Evolutionary conservation across 306 rosid genomes (phyloP).

Genomic region (Fagus crenata): DNA sequence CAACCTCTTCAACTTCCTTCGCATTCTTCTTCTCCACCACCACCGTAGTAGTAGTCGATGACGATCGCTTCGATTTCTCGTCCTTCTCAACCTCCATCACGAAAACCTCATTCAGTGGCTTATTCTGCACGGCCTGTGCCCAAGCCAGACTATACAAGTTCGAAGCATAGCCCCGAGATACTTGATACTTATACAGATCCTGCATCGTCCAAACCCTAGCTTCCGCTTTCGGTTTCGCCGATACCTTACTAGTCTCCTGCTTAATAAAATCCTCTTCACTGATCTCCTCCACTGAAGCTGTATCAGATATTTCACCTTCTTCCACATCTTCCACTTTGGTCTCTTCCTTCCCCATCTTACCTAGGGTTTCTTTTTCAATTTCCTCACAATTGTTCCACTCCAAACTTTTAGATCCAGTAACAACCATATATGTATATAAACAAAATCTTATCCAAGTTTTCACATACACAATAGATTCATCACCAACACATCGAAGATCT

Average conservation of each 20-base stretch:
- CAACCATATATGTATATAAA: slow-evolving; percentile 48
- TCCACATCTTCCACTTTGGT: slow-evolving; percentile 66
- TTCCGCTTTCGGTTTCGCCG: slow-evolving; percentile 41
- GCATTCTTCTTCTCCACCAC: background rate
- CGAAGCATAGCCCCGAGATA: slow-evolving; percentile 60
- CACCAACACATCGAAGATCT: background rate
- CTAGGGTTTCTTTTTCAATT: slow-evolving; percentile 32
- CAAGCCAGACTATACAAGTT: slow-evolving; percentile 82
- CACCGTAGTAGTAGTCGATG: slow-evolving; percentile 25
- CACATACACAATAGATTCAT: slow-evolving; percentile 1
- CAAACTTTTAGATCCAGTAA: slow-evolving; percentile 41
- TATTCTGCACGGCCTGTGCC: slow-evolving; percentile 97
- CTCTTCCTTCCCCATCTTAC: slow-evolving; percentile 55
- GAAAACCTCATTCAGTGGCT: slow-evolving; percentile 71
- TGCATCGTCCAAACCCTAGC: slow-evolving; percentile 76
- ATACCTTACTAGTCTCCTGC: slow-evolving; percentile 42
- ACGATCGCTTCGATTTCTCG: slow-evolving; percentile 36
- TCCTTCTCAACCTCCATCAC: slow-evolving; percentile 60
- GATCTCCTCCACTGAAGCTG: slow-evolving; percentile 93
- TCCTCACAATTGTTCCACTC: slow-evolving; percentile 32
- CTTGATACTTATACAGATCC: slow-evolving; percentile 70
- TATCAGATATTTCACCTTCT: slow-evolving; percentile 93
- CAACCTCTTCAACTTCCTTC: slow-evolving; percentile 34
- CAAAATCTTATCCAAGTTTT: slow-evolving; percentile 12
- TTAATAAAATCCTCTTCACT: slow-evolving; percentile 75